Conservation (phyloP, 768 basidiomycete species). For the Clathrus columnatus region DNA sequence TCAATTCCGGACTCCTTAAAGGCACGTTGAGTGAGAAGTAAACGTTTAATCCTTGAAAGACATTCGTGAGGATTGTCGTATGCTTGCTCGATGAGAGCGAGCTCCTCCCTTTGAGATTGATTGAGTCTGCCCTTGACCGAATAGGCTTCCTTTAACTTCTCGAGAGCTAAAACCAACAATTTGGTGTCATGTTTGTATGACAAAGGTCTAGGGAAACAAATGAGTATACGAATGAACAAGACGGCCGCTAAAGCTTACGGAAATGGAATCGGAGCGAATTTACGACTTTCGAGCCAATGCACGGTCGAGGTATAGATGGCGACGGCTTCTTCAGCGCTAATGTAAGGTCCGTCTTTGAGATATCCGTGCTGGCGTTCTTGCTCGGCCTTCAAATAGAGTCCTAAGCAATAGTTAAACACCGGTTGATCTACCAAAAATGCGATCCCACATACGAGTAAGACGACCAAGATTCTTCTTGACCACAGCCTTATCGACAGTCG, state of each 20-base stretch:
- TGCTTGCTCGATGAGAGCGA: slow-evolving; percentile 96
- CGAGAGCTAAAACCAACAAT: slow-evolving; percentile 88
- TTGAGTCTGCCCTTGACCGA: slow-evolving; percentile 96
- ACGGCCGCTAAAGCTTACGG: slow-evolving; percentile 43
- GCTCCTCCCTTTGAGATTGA: slow-evolving; percentile 95
- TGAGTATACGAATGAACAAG: neutral
- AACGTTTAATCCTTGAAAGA: slow-evolving; percentile 94
- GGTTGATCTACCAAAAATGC: neutral
- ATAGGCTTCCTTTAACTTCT: slow-evolving; percentile 98
- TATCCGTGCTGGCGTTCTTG: slow-evolving; percentile 98
- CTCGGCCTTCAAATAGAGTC: slow-evolving; percentile 94
- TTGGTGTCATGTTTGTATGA: slow-evolving; percentile 99
- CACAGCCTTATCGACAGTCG: slow-evolving; percentile 96
- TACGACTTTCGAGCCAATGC: slow-evolving; percentile 96
- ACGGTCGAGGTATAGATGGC: slow-evolving; percentile 98
- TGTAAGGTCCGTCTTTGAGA: slow-evolving; percentile 98
- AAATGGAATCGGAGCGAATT: slow-evolving; percentile 98
- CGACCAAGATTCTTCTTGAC: slow-evolving; percentile 99
- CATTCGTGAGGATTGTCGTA: slow-evolving; percentile 99
- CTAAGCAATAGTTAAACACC: slow-evolving; percentile 24
- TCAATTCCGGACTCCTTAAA: slow-evolving; percentile 98
- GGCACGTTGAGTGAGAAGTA: slow-evolving; percentile 91
- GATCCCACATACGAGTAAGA: slow-evolving; percentile 63
- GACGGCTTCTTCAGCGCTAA: slow-evolving; percentile 97
- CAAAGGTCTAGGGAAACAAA: slow-evolving; percentile 49